These are phyloP conservation scores for Hypoxylon fuscum DNA, from an alignment of 495 filamentous ascomycete genomes.

Conservation along the genomic window DNA sequence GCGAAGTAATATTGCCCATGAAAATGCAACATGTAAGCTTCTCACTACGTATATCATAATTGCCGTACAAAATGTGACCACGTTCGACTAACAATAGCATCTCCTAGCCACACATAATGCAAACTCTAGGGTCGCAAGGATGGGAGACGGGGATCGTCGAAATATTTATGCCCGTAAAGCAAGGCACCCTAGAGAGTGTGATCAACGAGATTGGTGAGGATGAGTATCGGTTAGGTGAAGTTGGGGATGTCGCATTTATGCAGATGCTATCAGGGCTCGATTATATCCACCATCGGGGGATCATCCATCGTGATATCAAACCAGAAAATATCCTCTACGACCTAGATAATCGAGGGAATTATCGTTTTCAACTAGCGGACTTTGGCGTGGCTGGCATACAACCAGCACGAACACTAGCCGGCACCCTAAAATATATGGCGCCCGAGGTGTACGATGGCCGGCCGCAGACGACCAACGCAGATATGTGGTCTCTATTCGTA, in stretches of 20 bases:
- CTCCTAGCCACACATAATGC: slow-evolving; percentile 8
- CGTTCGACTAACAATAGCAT: neutral
- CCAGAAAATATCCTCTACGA: slow-evolving; percentile 75
- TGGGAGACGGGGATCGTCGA: slow-evolving; percentile 36
- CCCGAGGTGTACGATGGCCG: slow-evolving; percentile 43
- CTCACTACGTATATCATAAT: neutral
- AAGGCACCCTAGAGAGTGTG: slow-evolving; percentile 39
- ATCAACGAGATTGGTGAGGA: neutral
- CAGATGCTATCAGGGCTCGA: slow-evolving; percentile 49
- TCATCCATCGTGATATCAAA: slow-evolving; percentile 83
- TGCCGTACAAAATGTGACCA: neutral
- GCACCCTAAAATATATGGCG: slow-evolving; percentile 21
- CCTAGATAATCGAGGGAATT: slow-evolving; percentile 7
- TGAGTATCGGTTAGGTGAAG: no score
- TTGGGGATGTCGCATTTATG: slow-evolving; percentile 20
- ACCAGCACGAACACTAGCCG: neutral
- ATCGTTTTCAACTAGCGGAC: slow-evolving; percentile 47
- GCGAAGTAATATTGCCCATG: neutral
- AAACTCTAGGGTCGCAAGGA: slow-evolving; percentile 11
- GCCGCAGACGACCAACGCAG: slow-evolving; percentile 48
- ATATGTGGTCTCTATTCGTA: slow-evolving; percentile 56
- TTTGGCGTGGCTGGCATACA: slow-evolving; percentile 43
- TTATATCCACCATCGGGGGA: slow-evolving; percentile 55
- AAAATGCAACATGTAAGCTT: slow-evolving; percentile 5
- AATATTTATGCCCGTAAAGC: slow-evolving; percentile 49